A percentile compares a stretch with the other conserved stretches of the same genome.
phyloP scores from a whole-genome alignment of 2,329 filamentous ascomycete species.

The Triangularia setosa region DNA sequence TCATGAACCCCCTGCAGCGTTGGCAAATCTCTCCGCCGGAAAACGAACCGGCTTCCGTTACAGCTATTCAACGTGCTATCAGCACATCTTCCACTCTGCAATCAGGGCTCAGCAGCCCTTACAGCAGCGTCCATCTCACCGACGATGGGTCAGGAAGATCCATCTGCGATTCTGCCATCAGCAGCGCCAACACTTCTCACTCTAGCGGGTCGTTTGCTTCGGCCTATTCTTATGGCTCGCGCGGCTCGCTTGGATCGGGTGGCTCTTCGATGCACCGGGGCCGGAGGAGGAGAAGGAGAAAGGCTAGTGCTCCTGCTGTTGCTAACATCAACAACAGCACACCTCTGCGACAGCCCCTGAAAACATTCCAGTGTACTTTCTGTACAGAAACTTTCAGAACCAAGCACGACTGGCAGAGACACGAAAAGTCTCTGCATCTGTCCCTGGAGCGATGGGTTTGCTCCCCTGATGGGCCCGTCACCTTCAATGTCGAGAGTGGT shows the following conservation, averaged over 20 bases:
- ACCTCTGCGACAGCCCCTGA: slow-evolving; percentile 41
- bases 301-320: slow-evolving; percentile 32
- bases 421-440: slow-evolving; percentile 64
- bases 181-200: slow-evolving; percentile 58
- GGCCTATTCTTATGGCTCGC: slow-evolving; percentile 54
- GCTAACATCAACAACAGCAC: slow-evolving; percentile 1
- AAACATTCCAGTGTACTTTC: slow-evolving; percentile 64
- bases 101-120: slow-evolving; percentile 55
- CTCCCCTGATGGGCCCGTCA: slow-evolving; percentile 52
- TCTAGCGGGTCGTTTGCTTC: slow-evolving; percentile 59
- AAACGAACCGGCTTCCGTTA: slow-evolving; percentile 57
- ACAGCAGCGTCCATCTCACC: slow-evolving; percentile 49
- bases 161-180: slow-evolving; percentile 56
- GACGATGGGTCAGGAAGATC: slow-evolving; percentile 59
- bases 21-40: slow-evolving; percentile 58
- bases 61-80: slow-evolving; percentile 55
- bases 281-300: slow-evolving; percentile 48
- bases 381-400: slow-evolving; percentile 65
- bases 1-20: slow-evolving; percentile 55
- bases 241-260: slow-evolving; percentile 38
- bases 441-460: slow-evolving; percentile 66
- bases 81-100: slow-evolving; percentile 50
- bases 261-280: slow-evolving; percentile 37
- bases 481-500: slow-evolving; percentile 57
- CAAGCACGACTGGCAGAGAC: slow-evolving; percentile 67